A percentile compares a stretch with the other conserved stretches of the same genome.
Conservation (phyloP, 768 basidiomycete species). For the Podaxis rugospora region DNA sequence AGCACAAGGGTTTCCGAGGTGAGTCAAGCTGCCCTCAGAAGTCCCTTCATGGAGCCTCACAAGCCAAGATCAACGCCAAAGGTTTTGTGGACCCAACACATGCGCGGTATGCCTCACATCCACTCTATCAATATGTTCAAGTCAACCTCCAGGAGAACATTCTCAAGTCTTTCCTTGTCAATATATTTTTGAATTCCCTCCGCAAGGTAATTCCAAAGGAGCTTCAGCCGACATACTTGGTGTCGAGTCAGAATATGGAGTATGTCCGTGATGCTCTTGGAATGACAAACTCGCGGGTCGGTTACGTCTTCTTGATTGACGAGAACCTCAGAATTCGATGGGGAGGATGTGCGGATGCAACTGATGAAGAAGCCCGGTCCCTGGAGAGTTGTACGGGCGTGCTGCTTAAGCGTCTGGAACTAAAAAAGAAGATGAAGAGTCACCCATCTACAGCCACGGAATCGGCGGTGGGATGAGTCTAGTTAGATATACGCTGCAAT, state of each 20-base stretch:
- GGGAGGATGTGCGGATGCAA: constrained; percentile 89
- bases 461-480: background rate
- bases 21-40: constrained; percentile 13
- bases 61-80: constrained; percentile 65
- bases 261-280: constrained; percentile 82
- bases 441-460: constrained; percentile 1
- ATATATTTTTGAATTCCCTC: constrained; percentile 75
- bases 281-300: constrained; percentile 85
- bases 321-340: constrained; percentile 81
- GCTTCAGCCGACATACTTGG: constrained; percentile 68
- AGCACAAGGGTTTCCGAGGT: constrained; percentile 88
- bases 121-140: constrained; percentile 70
- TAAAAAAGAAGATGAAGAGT: background rate
- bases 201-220: constrained; percentile 59
- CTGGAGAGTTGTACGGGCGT: constrained; percentile 69
- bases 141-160: constrained; percentile 95
- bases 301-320: constrained; percentile 91
- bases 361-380: constrained; percentile 61
- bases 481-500: background rate
- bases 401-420: constrained; percentile 53
- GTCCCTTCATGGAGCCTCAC: constrained; percentile 1
- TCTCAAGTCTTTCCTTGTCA: constrained; percentile 86
- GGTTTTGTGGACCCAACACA: constrained; percentile 64
- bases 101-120: constrained; percentile 44
- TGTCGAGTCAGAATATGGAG: constrained; percentile 83